Evolutionary conservation across 73 alveolate species (phyloP).

Genomic region (Paramecium bursaria): DNA sequence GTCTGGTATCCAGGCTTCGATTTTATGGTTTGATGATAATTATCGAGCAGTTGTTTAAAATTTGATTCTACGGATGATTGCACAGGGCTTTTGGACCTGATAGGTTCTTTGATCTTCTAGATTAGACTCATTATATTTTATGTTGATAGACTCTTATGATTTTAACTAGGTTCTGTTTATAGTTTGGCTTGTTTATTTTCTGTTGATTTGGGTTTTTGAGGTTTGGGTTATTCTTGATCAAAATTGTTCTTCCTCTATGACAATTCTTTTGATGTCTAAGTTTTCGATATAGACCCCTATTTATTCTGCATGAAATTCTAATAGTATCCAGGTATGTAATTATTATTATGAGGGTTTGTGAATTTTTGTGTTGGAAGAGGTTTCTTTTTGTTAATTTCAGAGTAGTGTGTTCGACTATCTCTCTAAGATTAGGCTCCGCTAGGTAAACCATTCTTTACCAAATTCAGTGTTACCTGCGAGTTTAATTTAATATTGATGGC

Average conservation of each 20-base stretch:
- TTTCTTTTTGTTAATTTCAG: slow-evolving; percentile 33
- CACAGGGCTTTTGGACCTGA: not conserved
- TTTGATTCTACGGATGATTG: slow-evolving; percentile 18
- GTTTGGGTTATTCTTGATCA: not conserved
- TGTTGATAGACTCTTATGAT: slow-evolving; percentile 24
- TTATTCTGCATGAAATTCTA: slow-evolving; percentile 8
- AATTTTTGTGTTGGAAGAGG: slow-evolving; percentile 5
- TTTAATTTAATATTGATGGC: not conserved
- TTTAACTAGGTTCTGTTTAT: no score
- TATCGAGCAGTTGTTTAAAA: slow-evolving; percentile 29
- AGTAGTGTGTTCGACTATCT: not conserved
- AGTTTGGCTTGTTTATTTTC: slow-evolving; percentile 1
- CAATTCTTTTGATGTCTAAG: not conserved
- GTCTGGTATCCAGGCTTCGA: slow-evolving; percentile 8
- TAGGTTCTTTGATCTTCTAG: slow-evolving; percentile 28
- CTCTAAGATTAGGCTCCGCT: slow-evolving; percentile 8
- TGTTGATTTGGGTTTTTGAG: slow-evolving; percentile 44
- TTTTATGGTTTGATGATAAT: slow-evolving; percentile 13
- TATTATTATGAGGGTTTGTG: slow-evolving; percentile 22
- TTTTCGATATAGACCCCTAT: not conserved
- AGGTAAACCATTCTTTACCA: no score
- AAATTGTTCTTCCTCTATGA: not conserved
- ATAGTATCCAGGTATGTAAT: slow-evolving; percentile 45
- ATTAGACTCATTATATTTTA: slow-evolving; percentile 2
- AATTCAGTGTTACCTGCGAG: not conserved